Evolutionary conservation across 2,329 filamentous ascomycete species (phyloP), one percentile per base, ranked within the genome.

Genomic region (Parasarocladium wereldwijsianum): DNA sequence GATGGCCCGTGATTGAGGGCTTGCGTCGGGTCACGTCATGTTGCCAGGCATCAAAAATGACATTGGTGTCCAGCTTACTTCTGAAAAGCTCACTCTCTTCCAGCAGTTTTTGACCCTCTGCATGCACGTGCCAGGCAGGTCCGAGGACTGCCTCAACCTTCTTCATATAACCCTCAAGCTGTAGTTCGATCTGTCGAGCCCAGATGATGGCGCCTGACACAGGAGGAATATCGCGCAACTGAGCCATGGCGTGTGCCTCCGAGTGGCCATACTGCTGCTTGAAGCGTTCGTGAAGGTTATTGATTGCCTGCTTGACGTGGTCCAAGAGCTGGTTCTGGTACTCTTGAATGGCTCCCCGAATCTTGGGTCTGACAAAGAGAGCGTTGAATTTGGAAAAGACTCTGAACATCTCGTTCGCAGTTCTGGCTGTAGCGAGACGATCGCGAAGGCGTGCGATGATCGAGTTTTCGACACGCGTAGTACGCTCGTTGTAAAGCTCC

Each of bases 381-480:
- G 90, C 90, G 50, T 99, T 99, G 69, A 99, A 99, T 51, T 96
- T 96, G 31, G 90, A 96, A 52, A 98, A 98, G 37, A 99, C 90
- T 32, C 92, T 81, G 54, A 99, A 99, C 90, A 98, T 99, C 56
- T 98, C 92, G 49, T 93, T 96, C 23, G 90, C 90, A 37, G 85
- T 93, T 64, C 93, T 94, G 9, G 90, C 87, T 6, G 85, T 93
- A 10, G 86, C 90, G 33, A 98, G 67, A 34, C 90, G 80, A 54
- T 98, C 90, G 45, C 90, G 72, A 18, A 98, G 65, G 32, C 85
- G 72, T 19, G 90, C 85, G 50, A 99, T 99, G 53, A 99, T 98
- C 4, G 90, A 94, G 55, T 98, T 98, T 52, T 99, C 90, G 4
- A 99, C 90, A 36, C 90, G 75, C 12, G 90, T 87, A 8, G 92